Evolutionary conservation across 2,329 filamentous ascomycete species (phyloP), one percentile per base, ranked within the genome.

Genomic region (Allantophomopsis lycopodina): DNA sequence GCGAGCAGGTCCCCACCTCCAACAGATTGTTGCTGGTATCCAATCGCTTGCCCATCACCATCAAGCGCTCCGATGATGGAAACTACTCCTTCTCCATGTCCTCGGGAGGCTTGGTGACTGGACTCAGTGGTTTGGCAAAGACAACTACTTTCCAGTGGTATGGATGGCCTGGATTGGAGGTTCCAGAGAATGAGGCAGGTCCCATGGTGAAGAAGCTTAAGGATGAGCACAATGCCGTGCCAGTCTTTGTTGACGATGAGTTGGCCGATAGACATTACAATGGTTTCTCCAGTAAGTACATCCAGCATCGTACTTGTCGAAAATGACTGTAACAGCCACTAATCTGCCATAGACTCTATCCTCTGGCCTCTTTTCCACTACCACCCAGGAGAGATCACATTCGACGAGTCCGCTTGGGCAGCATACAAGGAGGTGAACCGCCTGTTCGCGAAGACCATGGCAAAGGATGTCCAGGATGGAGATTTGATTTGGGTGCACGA

Each of bases 301-400:
- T 35, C 36, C 32, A 32, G 12, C 23, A 18, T 7, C 41, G 35
- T 36, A 42, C 44, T 36, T 4, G 16, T 13, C 8, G 2, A 45
- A 28, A 20, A 36, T 42, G 15, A 40, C 7, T 28, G 23, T 28
- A 8, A 28, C 23, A 28, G 23, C 23, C 28, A 18, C 35, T 50
- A 41, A 50, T 32, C 31, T 21, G 12, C 16, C 41, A 10, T 10
- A 89, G 86, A 98, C 62, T 93, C 86, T 7, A 96, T 96, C 59
- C 79, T 98, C 44, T 98, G 91, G 91, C 91, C 91, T 2, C 77
- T 98, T 32, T 94, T 98, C 68, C 91, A 96, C 66, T 96, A 96
- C 64, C 91, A 98, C 61, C 89, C 91, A 38, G 89, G 89, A 57
- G 89, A 96, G 68, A 95, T 96, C 52, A 94, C 87, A 35, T 96